phyloP scores from a whole-genome alignment of 1,284 basidiomycete genomes.

The Trametes versicolor region DNA sequence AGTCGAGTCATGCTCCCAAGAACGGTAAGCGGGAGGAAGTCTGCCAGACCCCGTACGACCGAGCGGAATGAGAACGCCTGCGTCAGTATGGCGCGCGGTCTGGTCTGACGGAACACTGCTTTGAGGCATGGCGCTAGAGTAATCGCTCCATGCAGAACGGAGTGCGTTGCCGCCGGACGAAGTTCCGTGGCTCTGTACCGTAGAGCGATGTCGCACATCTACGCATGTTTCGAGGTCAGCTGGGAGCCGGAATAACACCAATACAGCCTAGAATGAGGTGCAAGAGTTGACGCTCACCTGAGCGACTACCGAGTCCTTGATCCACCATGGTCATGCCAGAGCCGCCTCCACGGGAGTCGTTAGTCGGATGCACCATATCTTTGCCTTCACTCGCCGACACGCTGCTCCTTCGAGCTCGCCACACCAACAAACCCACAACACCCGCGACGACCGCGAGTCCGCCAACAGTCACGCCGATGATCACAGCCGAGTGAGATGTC shows the following conservation, averaged over 20 bases:
- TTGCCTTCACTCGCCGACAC: background rate
- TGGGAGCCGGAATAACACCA: too few species aligned
- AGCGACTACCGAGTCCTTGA: too few species aligned
- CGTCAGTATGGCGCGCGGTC: background rate
- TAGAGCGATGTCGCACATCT: background rate
- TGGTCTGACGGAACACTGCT: background rate
- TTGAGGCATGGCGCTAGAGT: background rate
- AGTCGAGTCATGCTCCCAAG: background rate
- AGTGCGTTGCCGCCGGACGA: background rate
- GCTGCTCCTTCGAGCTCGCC: background rate
- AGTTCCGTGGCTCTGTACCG: background rate
- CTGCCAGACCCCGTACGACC: background rate
- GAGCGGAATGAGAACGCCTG: background rate
- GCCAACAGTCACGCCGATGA: slow-evolving; percentile 4
- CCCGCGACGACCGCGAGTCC: background rate
- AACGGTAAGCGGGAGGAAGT: slow-evolving; percentile 2
- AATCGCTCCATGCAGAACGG: background rate
- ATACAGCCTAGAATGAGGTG: too few species aligned
- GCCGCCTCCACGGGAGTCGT: too few species aligned
- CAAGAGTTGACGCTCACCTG: too few species aligned
- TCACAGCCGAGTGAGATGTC: background rate
- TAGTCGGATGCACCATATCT: too few species aligned
- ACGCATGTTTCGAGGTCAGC: background rate
- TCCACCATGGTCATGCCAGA: too few species aligned
- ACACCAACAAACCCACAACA: background rate